Evolutionary conservation across 2,329 filamentous ascomycete species (phyloP), one percentile per base, ranked within the genome.

Genomic region (Cyclaneusma minus): DNA sequence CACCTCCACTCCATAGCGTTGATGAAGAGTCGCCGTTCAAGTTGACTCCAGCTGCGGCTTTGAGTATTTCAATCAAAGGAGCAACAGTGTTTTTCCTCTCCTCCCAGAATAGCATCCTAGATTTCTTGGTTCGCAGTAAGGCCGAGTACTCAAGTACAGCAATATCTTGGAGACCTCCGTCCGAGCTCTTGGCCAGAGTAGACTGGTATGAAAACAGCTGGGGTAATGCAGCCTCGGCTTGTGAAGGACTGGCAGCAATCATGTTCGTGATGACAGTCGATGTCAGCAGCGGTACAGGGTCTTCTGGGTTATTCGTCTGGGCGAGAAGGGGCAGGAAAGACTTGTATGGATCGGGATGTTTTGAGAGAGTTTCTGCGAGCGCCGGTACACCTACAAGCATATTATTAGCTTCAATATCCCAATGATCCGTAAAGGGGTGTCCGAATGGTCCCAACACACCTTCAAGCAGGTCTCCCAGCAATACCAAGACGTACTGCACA

Each of bases 131-230:
- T 34, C 83, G 75, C 16, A 98, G 62, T 16, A 98, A 61, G 12
- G 79, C 65, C 18, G 89, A 94, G 54, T 87, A 91, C 47, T 87
- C 72, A 45, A 89, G 81, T 8, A 95, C 84, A 14, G 84, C 87
- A 46, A 95, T 93, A 47, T 98, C 89, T 54, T 98, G 89, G 30
- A 92, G 64, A 20, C 83, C 83, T 29, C 81, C 78, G 53, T 98
- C 89, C 30, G 79, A 68, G 47, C 75, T 83, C 59, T 84, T 84
- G 31, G 80, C 74, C 29, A 95, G 62, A 28, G 73, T 72, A 6
- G 84, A 80, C 16, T 95, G 69, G 52, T 94, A 95, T 44, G 68
- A 75, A 52, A 89, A 81, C 25, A 95, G 64, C 43, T 82, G 64
- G 11, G 83, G 79, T 22, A 95, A 67, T 12, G 84, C 81, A 39